Evolutionary conservation across 352 stramenopile species (phyloP).

Genomic region (Pythium dissimile): DNA sequence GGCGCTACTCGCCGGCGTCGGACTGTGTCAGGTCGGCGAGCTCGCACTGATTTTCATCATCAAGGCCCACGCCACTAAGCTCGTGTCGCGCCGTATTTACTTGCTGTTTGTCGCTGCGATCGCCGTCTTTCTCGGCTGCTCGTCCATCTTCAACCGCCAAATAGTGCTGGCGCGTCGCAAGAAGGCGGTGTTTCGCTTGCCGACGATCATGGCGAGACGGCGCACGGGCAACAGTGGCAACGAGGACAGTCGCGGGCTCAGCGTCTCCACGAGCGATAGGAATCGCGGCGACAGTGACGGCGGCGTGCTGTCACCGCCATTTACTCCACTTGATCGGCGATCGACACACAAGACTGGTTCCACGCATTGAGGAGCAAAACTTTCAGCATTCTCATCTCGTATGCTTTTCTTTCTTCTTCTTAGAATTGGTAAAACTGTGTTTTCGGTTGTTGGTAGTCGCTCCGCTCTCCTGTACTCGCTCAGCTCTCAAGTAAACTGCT

Average conservation of each 20-base stretch:
- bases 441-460: not conserved
- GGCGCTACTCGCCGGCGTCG: constrained; percentile 66
- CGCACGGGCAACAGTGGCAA: not conserved
- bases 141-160: constrained; percentile 72
- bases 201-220: constrained; percentile 20
- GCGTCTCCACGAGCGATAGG: not conserved
- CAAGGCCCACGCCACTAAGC: constrained; percentile 80
- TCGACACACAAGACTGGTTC: constrained; percentile 6
- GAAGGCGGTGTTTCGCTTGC: constrained; percentile 47
- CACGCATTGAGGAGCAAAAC: not conserved
- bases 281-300: constrained; percentile 11
- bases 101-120: constrained; percentile 80
- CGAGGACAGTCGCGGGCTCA: not conserved
- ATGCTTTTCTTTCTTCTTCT: not conserved
- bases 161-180: constrained; percentile 61
- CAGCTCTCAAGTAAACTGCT: constrained; percentile 76
- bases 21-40: constrained; percentile 82
- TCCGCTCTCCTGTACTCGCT: not conserved
- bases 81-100: constrained; percentile 80
- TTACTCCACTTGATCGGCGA: constrained; percentile 5
- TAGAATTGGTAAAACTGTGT: not conserved
- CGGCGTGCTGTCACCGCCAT: constrained; percentile 1
- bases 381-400: not conserved
- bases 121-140: constrained; percentile 78
- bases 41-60: constrained; percentile 89